Percentiles rank a stretch among this genome's conserved stretches.
Evolutionary conservation across 495 filamentous ascomycete species (phyloP).

Genomic region (Penicillium salamii): DNA sequence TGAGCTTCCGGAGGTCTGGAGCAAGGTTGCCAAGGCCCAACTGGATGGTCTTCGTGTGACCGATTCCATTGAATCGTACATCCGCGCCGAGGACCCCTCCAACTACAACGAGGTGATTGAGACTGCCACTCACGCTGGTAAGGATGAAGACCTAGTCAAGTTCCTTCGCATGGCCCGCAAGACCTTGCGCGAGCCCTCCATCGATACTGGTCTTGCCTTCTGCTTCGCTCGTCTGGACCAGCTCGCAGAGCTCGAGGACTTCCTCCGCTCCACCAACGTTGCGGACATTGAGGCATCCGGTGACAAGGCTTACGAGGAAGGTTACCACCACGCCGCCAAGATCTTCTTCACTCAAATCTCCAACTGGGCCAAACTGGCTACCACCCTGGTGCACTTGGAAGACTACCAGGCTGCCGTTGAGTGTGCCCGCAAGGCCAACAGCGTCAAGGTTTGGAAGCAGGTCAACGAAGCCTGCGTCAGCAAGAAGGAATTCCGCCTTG

Average conservation of each 20-base stretch:
- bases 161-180: conserved; percentile 96
- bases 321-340: conserved; percentile 93
- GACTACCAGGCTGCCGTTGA: conserved; percentile 99
- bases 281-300: conserved; percentile 93
- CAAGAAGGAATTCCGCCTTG: conserved; percentile 99
- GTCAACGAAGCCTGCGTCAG: conserved; percentile 95
- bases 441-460: conserved; percentile 99
- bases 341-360: conserved; percentile 98
- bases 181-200: conserved; percentile 88
- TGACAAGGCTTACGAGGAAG: conserved; percentile 96
- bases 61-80: conserved; percentile 95
- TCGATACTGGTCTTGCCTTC: conserved; percentile 93
- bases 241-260: conserved; percentile 92
- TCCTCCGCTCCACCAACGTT: conserved; percentile 90
- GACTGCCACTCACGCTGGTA: conserved; percentile 90
- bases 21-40: conserved; percentile 97
- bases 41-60: conserved; percentile 90
- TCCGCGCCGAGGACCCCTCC: conserved; percentile 85
- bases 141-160: conserved; percentile 97
- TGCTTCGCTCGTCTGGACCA: conserved; percentile 89
- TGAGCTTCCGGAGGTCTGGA: conserved; percentile 97
- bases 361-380: conserved; percentile 99
- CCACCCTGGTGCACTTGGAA: conserved; percentile 90
- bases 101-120: conserved; percentile 97
- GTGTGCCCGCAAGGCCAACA: conserved; percentile 98